Evolutionary conservation across 345 rosid genomes (phyloP).

Genomic region (Angophora floribunda): DNA sequence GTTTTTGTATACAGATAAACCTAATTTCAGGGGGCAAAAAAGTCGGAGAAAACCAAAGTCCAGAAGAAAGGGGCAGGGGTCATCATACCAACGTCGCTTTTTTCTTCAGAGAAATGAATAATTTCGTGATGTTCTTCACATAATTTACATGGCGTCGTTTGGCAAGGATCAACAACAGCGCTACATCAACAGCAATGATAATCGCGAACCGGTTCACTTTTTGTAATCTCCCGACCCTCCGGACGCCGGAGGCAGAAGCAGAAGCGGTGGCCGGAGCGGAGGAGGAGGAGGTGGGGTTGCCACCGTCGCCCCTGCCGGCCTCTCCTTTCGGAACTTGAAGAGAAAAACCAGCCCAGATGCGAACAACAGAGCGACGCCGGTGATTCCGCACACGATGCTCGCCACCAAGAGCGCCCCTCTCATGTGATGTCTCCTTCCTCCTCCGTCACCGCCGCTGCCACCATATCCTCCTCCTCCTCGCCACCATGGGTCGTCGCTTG

Average conservation of each 20-base stretch:
- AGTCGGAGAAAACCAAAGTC: background rate
- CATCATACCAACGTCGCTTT: background rate
- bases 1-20: no score
- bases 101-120: background rate
- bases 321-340: background rate
- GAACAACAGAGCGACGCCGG: constrained; percentile 2
- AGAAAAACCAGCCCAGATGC: background rate
- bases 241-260: background rate
- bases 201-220: background rate
- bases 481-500: background rate
- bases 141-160: background rate
- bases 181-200: background rate
- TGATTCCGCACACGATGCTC: constrained; percentile 1
- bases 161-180: background rate
- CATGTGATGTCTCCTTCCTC: background rate
- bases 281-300: background rate
- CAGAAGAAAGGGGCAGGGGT: background rate
- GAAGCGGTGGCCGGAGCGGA: background rate
- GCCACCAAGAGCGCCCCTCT: constrained; percentile 5
- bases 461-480: background rate
- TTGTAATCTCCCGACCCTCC: background rate
- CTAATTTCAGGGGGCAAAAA: no score
- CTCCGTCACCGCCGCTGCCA: background rate
- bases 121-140: background rate
- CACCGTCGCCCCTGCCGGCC: background rate